A percentile compares a stretch with the other conserved stretches of the same genome.
phyloP scores from a whole-genome alignment of 305 asterid genomes.

The Fraxinus xanthoxyloides region DNA sequence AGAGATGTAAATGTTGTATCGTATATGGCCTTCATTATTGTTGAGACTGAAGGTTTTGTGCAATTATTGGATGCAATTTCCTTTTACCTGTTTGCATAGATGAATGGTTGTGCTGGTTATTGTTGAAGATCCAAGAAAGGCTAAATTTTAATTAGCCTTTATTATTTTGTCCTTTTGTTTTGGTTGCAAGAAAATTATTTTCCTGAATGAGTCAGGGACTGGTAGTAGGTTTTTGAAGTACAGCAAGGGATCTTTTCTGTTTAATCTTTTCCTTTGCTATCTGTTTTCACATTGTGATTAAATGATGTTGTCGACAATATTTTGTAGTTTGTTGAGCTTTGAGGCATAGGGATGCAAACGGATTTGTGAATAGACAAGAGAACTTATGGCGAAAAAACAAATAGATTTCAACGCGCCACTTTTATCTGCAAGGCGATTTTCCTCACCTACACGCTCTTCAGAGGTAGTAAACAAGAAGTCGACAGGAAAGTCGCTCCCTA shows the following conservation, averaged over 20 bases:
- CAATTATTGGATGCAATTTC: conserved; percentile 14
- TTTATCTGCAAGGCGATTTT: conserved; percentile 57
- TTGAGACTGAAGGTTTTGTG: conserved; percentile 18
- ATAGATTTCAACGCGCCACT: conserved; percentile 80
- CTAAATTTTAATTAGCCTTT: background rate
- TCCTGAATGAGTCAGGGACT: background rate
- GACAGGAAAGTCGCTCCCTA: conserved; percentile 35
- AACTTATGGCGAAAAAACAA: conserved; percentile 61
- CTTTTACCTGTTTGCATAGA: background rate
- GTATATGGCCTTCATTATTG: conserved; percentile 9
- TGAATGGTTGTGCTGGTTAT: conserved; percentile 6
- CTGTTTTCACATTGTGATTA: background rate
- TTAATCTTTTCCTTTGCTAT: background rate
- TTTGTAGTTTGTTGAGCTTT: conserved; percentile 15
- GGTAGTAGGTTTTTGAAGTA: background rate
- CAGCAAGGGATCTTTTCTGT: background rate
- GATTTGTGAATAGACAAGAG: conserved; percentile 6
- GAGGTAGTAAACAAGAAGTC: conserved; percentile 40
- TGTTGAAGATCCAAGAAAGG: background rate
- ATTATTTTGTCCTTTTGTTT: background rate
- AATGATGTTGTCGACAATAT: background rate
- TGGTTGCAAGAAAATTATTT: background rate
- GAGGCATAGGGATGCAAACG: conserved; percentile 9
- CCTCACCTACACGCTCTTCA: conserved; percentile 43
- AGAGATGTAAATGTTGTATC: conserved; percentile 18